phyloP scores from a whole-genome alignment of 495 filamentous ascomycete genomes.

The Penicillium pancosmium region DNA sequence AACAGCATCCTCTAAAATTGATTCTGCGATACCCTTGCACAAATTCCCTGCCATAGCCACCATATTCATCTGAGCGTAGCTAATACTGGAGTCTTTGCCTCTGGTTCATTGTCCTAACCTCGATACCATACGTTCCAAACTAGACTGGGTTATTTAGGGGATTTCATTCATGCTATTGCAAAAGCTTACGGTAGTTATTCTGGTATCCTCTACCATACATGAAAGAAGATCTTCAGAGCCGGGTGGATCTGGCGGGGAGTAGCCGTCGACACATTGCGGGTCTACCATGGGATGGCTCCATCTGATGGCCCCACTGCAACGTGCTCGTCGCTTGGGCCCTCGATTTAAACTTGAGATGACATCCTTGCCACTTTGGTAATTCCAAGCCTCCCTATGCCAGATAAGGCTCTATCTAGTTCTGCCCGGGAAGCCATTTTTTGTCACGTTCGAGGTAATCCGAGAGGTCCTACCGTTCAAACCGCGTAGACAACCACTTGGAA shows the following conservation, averaged over 20 bases:
- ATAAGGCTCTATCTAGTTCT: too few species aligned
- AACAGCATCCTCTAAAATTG: neutral
- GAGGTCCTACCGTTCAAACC: too few species aligned
- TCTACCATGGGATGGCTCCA: neutral
- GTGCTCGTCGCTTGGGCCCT: too few species aligned
- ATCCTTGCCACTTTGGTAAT: too few species aligned
- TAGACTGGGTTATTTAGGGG: neutral
- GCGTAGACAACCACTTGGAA: too few species aligned
- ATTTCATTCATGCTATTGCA: neutral
- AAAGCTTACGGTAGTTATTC: neutral
- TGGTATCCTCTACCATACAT: neutral
- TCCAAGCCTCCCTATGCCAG: too few species aligned
- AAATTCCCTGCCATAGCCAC: constrained; percentile 2
- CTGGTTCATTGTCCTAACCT: neutral
- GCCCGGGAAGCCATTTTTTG: too few species aligned
- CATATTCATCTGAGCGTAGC: neutral
- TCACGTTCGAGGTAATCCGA: too few species aligned
- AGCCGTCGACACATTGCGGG: neutral
- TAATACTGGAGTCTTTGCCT: neutral
- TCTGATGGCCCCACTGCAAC: neutral
- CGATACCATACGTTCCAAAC: neutral
- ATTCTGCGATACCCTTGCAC: neutral
- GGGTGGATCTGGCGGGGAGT: neutral
- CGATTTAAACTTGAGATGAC: too few species aligned
- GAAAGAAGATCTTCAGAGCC: neutral